Evolutionary conservation across 306 rosid genomes (phyloP).

Genomic region (Hippophae rhamnoides): DNA sequence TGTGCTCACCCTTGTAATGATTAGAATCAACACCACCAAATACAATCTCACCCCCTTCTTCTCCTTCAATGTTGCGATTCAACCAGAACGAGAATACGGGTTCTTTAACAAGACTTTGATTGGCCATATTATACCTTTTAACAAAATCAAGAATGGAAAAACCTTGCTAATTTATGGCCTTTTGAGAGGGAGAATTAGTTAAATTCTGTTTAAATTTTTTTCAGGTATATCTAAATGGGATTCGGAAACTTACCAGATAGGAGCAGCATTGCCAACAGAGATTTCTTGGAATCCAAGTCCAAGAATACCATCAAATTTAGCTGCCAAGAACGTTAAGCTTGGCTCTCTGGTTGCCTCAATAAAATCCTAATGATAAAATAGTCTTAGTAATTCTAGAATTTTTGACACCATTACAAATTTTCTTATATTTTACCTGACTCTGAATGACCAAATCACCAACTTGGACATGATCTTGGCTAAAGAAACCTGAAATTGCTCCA

Average conservation of each 20-base stretch:
- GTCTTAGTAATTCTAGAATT: background rate
- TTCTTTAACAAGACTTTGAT: slow-evolving; percentile 42
- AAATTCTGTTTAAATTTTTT: background rate
- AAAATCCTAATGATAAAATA: slow-evolving; percentile 24
- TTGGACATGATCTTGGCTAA: slow-evolving; percentile 36
- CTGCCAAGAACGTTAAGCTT: slow-evolving; percentile 32
- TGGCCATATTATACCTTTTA: slow-evolving; percentile 40
- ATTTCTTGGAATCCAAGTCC: slow-evolving; percentile 45
- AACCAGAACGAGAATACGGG: slow-evolving; percentile 47
- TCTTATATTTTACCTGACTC: slow-evolving; percentile 28
- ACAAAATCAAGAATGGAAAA: slow-evolving; percentile 1
- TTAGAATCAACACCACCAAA: slow-evolving; percentile 51
- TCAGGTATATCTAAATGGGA: background rate
- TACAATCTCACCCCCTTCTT: slow-evolving; percentile 51
- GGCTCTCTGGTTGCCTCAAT: slow-evolving; percentile 56
- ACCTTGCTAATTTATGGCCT: background rate
- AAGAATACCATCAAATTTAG: slow-evolving; percentile 40
- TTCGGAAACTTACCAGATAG: slow-evolving; percentile 35
- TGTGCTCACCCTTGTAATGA: slow-evolving; percentile 67
- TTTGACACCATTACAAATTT: slow-evolving; percentile 10
- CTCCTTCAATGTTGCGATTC: slow-evolving; percentile 36
- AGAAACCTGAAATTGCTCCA: slow-evolving; percentile 48
- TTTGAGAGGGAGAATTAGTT: background rate
- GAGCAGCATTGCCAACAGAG: slow-evolving; percentile 34
- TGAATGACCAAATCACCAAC: slow-evolving; percentile 36